Base-by-base conservation (phyloP, 1,284 basidiomycete genomes). In the Coniferiporia weirii region DNA sequence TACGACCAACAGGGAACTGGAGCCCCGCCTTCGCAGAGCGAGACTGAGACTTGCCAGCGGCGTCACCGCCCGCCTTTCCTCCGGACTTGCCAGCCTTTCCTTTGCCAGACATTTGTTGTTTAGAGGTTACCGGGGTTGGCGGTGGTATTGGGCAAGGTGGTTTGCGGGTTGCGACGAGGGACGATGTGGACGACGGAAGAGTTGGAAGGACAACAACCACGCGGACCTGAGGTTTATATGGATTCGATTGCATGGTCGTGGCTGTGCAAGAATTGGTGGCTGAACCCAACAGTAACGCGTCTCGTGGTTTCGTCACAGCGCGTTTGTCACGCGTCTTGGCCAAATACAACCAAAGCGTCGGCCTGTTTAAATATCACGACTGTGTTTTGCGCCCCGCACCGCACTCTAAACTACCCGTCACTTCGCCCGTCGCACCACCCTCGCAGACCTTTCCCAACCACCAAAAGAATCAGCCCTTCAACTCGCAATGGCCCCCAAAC, bases 1-100 rank as follows among this genome's bases (percentile, higher is more conserved):
- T 89, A 89, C 91, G 91, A 82, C 91, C 91, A 72, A 93, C 91
- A 61, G 90, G 91, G 84, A 93, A 88, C 75, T 90, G 89, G 64
- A 92, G 83, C 67, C 88, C 89, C 65, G 82, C 82, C 77, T 93
- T 93, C 68, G 88, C 82, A 49, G 91, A 93, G 65, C 90, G 87
- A 54, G 90, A 91, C 70, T 85, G 78, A 12, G 81, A 72, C 71
- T 84, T 84, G 66, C 69, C 74, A 27, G 27, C 27, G 27, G 27
- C 27, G 45, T 81, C 70, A 49, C 78, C 81, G 65, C 78, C 79
- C 66, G 78, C 75, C 48, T 79, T 74, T 69, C 82, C 82, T 69
- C 80, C 81, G 62, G 81, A 85, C 73, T 83, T 83, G 65, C 82
- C 84, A 65, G 80, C 82, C 67, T 79, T 74, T 61, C 73, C 77